phyloP scores from a whole-genome alignment of 768 basidiomycete species.

The Obba rivulosa region DNA sequence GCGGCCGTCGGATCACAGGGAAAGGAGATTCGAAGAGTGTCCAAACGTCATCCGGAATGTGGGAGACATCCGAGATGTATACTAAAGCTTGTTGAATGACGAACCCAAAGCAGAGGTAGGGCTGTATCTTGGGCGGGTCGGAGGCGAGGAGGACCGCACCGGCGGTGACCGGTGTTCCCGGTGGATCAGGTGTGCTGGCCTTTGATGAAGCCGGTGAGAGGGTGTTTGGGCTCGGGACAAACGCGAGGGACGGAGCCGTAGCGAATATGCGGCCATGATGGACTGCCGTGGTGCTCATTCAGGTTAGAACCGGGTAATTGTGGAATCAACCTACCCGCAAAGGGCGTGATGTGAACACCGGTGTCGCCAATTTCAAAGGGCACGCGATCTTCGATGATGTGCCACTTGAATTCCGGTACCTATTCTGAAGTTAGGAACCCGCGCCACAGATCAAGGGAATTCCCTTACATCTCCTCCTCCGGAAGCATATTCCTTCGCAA shows the following conservation, averaged over 20 bases:
- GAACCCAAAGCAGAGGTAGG: constrained; percentile 68
- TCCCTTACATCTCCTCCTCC: constrained; percentile 68
- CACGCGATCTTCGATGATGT: constrained; percentile 65
- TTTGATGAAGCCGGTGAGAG: constrained; percentile 28
- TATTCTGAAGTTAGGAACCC: constrained; percentile 22
- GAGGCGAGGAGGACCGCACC: constrained; percentile 3
- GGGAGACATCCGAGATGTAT: constrained; percentile 81
- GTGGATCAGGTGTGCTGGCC: constrained; percentile 19
- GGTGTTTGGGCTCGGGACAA: constrained; percentile 34
- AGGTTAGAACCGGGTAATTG: neutral
- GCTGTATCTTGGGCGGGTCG: constrained; percentile 32
- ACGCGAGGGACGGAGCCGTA: constrained; percentile 30
- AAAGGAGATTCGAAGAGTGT: constrained; percentile 30
- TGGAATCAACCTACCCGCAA: constrained; percentile 43
- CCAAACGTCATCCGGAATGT: constrained; percentile 75
- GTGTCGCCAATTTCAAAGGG: constrained; percentile 66
- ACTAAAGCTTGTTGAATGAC: constrained; percentile 58
- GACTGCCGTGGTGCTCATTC: constrained; percentile 33
- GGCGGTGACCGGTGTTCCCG: constrained; percentile 13
- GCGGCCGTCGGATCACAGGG: constrained; percentile 17
- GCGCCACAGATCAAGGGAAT: neutral
- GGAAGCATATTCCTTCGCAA: constrained; percentile 69
- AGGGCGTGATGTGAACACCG: constrained; percentile 58
- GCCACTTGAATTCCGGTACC: constrained; percentile 83
- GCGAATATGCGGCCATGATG: constrained; percentile 71